Evolutionary conservation across 2,329 filamentous ascomycete species (phyloP).

Genomic region (Sclerotinia subarctica): DNA sequence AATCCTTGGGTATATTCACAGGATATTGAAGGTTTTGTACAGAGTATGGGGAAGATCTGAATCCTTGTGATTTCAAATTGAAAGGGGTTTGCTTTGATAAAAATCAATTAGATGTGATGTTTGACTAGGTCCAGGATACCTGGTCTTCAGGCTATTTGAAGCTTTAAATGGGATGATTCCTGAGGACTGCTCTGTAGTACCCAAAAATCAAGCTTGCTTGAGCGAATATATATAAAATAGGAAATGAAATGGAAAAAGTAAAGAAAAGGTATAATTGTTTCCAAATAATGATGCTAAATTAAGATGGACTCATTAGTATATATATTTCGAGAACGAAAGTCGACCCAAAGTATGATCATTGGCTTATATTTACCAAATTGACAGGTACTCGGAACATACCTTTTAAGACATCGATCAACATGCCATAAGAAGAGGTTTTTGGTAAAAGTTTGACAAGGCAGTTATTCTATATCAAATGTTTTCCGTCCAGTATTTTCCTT

Average conservation of each 20-base stretch:
- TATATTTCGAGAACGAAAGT: neutral
- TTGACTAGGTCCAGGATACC: slow-evolving; percentile 13
- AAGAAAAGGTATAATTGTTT: neutral
- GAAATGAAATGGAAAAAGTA: neutral
- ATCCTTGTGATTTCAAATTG: neutral
- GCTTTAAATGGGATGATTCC: neutral
- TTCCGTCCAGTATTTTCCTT: slow-evolving; percentile 11
- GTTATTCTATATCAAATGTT: slow-evolving; percentile 1
- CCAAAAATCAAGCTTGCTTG: neutral
- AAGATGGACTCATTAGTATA: slow-evolving; percentile 11
- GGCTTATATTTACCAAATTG: neutral
- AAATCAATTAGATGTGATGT: neutral
- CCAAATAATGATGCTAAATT: slow-evolving; percentile 15
- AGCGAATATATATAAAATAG: slow-evolving; percentile 14
- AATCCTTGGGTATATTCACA: neutral
- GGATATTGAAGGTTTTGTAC: neutral
- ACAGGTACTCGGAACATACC: slow-evolving; percentile 14
- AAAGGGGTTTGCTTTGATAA: slow-evolving; percentile 9
- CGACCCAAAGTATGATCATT: neutral
- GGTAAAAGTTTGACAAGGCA: slow-evolving; percentile 3
- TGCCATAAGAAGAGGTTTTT: slow-evolving; percentile 7
- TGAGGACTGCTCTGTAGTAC: slow-evolving; percentile 7
- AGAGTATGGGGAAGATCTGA: neutral
- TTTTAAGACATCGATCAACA: slow-evolving; percentile 19
- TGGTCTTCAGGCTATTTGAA: neutral